Evolutionary conservation across 2,329 filamentous ascomycete species (phyloP).

Genomic region (Epichloe uncinata): DNA sequence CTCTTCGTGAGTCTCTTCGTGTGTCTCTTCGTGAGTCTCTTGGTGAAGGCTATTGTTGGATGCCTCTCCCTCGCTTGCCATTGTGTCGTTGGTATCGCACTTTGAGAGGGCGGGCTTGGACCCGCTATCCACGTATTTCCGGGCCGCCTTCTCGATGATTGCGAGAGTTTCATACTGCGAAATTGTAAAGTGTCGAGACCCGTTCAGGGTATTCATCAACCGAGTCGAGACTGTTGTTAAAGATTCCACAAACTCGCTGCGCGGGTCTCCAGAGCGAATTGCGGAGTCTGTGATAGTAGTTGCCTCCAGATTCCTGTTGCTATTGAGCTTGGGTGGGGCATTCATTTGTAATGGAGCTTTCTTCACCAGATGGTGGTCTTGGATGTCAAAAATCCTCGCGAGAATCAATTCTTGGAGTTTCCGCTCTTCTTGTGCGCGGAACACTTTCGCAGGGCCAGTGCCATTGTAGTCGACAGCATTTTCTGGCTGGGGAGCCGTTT

Average conservation of each 20-base stretch:
- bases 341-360: constrained; percentile 18
- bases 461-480: constrained; percentile 20
- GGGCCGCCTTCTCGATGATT: constrained; percentile 36
- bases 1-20: too few species aligned
- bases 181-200: constrained; percentile 19
- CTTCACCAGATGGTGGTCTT: constrained; percentile 24
- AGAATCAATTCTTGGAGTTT: constrained; percentile 41
- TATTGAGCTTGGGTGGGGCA: constrained; percentile 7
- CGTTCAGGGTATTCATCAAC: constrained; percentile 28
- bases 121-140: constrained; percentile 31
- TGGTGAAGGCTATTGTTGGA: not conserved
- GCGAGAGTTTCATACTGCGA: constrained; percentile 35
- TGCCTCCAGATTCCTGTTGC: constrained; percentile 6
- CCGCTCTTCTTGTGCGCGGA: constrained; percentile 38
- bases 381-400: constrained; percentile 38
- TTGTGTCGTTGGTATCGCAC: not conserved
- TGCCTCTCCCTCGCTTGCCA: not conserved
- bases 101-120: not conserved
- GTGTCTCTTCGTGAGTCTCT: not conserved
- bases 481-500: constrained; percentile 25
- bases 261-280: constrained; percentile 12
- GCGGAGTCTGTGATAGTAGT: constrained; percentile 2
- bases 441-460: constrained; percentile 29
- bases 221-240: constrained; percentile 29
- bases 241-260: constrained; percentile 16